A percentile compares a stretch with the other conserved stretches of the same genome.
phyloP scores from a whole-genome alignment of 164 flowering plant species.

The Piper longum region DNA sequence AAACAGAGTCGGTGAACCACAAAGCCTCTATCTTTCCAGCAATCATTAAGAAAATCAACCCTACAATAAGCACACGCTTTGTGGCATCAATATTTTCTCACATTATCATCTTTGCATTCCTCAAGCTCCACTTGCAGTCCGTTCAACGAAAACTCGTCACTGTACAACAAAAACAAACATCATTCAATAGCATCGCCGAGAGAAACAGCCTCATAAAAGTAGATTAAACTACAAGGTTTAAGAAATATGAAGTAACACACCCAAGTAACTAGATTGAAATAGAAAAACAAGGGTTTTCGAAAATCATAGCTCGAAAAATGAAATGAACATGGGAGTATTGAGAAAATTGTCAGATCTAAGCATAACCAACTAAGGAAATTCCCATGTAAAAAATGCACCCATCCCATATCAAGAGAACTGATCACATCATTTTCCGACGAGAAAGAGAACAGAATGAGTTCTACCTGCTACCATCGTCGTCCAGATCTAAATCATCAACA shows the following conservation, averaged over 20 bases:
- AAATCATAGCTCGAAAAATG: neutral
- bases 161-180: constrained; percentile 11
- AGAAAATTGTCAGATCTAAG: neutral
- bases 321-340: neutral
- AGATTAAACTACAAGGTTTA: neutral
- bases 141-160: constrained; percentile 77
- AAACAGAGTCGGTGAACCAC: neutral
- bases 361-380: neutral
- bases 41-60: neutral
- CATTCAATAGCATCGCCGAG: neutral
- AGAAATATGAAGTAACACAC: too few relatives aligned
- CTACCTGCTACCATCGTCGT: constrained; percentile 70
- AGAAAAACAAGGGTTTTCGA: neutral
- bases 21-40: neutral
- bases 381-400: neutral
- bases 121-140: constrained; percentile 83
- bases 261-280: too few relatives aligned
- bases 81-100: constrained; percentile 18
- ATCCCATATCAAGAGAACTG: neutral
- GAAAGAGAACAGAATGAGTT: neutral
- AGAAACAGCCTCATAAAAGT: neutral
- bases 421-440: neutral
- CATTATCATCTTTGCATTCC: constrained; percentile 79
- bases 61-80: neutral
- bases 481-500: constrained; percentile 73